A percentile compares a stretch with the other conserved stretches of the same genome.
phyloP scores from a whole-genome alignment of 108 stramenopile genomes.

The Skeletonema marinoi region DNA sequence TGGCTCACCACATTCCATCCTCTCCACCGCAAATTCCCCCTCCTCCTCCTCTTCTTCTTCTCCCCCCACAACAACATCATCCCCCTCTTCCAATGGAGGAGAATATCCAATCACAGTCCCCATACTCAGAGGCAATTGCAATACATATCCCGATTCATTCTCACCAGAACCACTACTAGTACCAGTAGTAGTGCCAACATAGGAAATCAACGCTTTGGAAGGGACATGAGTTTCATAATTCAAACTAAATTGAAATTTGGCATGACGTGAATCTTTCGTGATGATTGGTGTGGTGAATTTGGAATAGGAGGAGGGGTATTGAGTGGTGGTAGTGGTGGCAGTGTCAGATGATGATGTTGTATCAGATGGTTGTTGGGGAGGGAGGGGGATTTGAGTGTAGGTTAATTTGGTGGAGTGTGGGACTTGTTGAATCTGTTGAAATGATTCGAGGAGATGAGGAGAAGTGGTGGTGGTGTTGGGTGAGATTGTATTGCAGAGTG shows the following conservation, averaged over 20 bases:
- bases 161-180: neutral
- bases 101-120: conserved; percentile 42
- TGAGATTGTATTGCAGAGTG: neutral
- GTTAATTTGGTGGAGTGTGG: neutral
- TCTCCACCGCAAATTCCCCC: conserved; percentile 16
- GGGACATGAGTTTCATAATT: conserved; percentile 26
- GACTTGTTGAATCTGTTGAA: conserved; percentile 5
- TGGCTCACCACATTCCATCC: conserved; percentile 9
- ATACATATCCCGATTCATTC: conserved; percentile 6
- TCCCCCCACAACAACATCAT: neutral
- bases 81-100: conserved; percentile 11
- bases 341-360: neutral
- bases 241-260: conserved; percentile 13
- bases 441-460: neutral
- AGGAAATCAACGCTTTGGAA: neutral
- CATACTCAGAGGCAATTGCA: conserved; percentile 10
- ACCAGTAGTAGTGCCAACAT: neutral
- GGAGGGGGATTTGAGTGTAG: neutral
- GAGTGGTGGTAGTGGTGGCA: neutral
- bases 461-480: neutral
- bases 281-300: conserved; percentile 4
- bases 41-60: conserved; percentile 4
- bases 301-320: neutral
- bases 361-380: neutral
- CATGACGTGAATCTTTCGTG: neutral